A percentile compares a stretch with the other conserved stretches of the same genome.
Evolutionary conservation across 345 rosid genomes (phyloP).

Genomic region (Hibiscus tridactylites): DNA sequence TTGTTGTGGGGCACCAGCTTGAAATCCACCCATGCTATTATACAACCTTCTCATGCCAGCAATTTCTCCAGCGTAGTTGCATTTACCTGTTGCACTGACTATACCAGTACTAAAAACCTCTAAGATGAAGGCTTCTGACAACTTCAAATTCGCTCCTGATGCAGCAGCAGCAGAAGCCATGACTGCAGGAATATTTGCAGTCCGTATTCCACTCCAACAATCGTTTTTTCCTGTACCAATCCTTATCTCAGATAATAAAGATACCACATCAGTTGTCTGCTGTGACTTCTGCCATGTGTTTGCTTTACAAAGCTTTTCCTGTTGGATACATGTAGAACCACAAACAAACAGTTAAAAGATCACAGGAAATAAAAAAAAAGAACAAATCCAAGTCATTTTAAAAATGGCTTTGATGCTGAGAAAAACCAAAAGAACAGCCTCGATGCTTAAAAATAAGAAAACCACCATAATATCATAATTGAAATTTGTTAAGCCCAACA

Average conservation of each 20-base stretch:
- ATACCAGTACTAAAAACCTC: conserved; percentile 95
- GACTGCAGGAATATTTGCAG: conserved; percentile 97
- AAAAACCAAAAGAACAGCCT: not conserved
- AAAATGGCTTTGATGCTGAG: not conserved
- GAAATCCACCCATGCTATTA: conserved; percentile 92
- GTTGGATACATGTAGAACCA: conserved; percentile 18
- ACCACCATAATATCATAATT: not conserved
- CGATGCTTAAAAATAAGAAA: not conserved
- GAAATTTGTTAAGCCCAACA: not conserved
- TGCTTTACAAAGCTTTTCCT: conserved; percentile 98
- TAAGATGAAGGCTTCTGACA: conserved; percentile 77
- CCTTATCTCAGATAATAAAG: conserved; percentile 91
- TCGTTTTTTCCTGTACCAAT: conserved; percentile 92
- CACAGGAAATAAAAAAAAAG: not conserved
- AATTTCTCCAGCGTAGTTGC: conserved; percentile 97
- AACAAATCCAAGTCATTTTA: not conserved
- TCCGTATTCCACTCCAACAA: conserved; percentile 70
- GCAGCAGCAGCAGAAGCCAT: conserved; percentile 99
- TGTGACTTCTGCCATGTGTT: conserved; percentile 93
- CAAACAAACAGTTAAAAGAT: conserved; percentile 4
- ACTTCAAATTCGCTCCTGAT: conserved; percentile 84
- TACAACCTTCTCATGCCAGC: conserved; percentile 98
- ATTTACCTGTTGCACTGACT: conserved; percentile 92
- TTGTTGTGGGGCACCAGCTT: conserved; percentile 45
- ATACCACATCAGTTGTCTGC: conserved; percentile 78